These are phyloP conservation scores for Xerophyta viscosa DNA, from an alignment of 106 monocot genomes.

Conservation along the genomic window DNA sequence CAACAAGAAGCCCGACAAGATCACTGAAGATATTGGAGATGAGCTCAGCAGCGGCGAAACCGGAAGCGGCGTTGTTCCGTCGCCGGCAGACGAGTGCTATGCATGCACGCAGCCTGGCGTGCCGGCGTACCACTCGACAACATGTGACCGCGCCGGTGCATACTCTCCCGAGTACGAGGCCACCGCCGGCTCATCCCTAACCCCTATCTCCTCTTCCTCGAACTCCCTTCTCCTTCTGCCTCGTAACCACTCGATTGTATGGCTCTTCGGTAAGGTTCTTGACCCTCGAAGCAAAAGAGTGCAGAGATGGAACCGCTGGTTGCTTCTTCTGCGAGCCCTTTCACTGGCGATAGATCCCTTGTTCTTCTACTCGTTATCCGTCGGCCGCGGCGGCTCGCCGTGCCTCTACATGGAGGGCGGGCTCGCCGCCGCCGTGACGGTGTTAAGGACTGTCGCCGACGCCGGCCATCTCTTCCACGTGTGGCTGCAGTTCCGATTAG, in stretches of 20 bases:
- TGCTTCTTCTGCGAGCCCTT: constrained; percentile 61
- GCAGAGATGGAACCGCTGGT: constrained; percentile 60
- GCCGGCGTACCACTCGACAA: constrained; percentile 71
- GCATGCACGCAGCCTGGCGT: constrained; percentile 67
- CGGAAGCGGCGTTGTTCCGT: neutral
- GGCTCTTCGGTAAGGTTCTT: constrained; percentile 59
- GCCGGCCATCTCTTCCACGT: constrained; percentile 47
- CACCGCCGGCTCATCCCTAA: constrained; percentile 71
- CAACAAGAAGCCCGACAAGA: neutral
- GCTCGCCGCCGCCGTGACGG: constrained; percentile 36
- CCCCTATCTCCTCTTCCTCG: constrained; percentile 34
- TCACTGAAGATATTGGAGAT: no score
- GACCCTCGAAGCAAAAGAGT: constrained; percentile 71
- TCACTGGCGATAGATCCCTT: constrained; percentile 76
- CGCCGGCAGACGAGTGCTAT: constrained; percentile 45
- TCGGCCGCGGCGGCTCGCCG: constrained; percentile 29
- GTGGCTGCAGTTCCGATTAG: constrained; percentile 66
- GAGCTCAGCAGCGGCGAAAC: no score
- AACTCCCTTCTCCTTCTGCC: neutral
- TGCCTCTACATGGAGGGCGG: constrained; percentile 51
- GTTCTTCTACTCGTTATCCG: constrained; percentile 84
- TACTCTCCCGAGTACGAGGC: constrained; percentile 60
- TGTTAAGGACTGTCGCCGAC: constrained; percentile 56
- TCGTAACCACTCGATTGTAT: neutral
- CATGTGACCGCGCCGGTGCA: constrained; percentile 43